These are phyloP conservation scores for Gossypium rotundifolium DNA, from an alignment of 345 rosid species.

Conservation along the genomic window DNA sequence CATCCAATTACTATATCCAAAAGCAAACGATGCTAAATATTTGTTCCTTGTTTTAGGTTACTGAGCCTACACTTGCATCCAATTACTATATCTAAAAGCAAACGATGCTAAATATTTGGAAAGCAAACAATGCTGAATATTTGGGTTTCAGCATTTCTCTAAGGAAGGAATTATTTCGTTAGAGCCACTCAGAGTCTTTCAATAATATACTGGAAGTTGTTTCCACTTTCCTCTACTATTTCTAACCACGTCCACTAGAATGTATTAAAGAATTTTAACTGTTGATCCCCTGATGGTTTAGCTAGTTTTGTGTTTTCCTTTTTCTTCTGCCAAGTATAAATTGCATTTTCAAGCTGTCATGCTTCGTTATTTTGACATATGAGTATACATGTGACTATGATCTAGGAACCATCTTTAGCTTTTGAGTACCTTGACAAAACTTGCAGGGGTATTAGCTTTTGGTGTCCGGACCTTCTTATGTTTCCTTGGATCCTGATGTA, in stretches of 20 bases:
- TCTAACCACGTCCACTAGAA: not conserved
- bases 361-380: not conserved
- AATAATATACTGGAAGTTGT: constrained; percentile 4
- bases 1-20: not conserved
- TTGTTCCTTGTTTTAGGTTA: not conserved
- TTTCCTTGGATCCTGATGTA: constrained; percentile 56
- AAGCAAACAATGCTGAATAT: not conserved
- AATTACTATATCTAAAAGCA: not conserved
- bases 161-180: not conserved
- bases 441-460: constrained; percentile 41
- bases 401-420: not conserved
- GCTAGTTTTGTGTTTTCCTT: not conserved
- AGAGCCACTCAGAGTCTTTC: not conserved
- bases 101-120: not conserved
- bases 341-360: not conserved
- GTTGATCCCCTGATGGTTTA: not conserved
- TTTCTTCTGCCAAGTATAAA: not conserved
- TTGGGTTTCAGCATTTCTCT: not conserved
- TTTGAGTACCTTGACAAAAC: constrained; percentile 42
- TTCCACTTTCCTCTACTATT: constrained; percentile 3
- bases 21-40: not conserved
- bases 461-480: constrained; percentile 46
- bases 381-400: not conserved
- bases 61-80: not conserved
- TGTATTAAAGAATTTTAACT: not conserved